Percentiles rank a stretch among this genome's conserved stretches.
These are phyloP conservation scores for Paraconiothyrium brasiliense DNA, from an alignment of 2,329 filamentous ascomycete genomes.

Conservation along the genomic window DNA sequence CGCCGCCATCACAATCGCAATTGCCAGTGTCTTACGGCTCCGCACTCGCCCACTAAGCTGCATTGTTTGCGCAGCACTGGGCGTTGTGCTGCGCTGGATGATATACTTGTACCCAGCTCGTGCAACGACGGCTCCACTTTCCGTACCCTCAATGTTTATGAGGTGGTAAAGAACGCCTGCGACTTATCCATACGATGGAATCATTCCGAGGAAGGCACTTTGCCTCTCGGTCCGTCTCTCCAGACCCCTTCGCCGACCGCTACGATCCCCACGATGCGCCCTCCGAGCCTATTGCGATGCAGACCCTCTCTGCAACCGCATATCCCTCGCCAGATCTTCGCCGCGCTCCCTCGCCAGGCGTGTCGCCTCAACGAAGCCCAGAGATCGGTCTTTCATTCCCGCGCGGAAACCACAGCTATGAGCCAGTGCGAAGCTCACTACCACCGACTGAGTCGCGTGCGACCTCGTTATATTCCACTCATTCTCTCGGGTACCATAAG, in stretches of 20 bases:
- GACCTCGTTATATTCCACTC: constrained; percentile 36
- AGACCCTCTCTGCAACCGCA: constrained; percentile 22
- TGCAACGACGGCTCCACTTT: neutral
- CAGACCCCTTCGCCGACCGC: constrained; percentile 29
- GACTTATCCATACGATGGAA: constrained; percentile 29
- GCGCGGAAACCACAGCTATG: constrained; percentile 27
- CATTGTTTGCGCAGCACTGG: neutral
- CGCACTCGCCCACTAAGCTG: neutral
- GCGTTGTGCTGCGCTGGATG: neutral
- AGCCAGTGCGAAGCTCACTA: constrained; percentile 26
- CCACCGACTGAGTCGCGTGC: constrained; percentile 27
- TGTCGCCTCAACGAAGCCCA: constrained; percentile 23
- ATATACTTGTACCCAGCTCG: neutral
- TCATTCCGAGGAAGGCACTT: constrained; percentile 27
- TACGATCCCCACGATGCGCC: constrained; percentile 42
- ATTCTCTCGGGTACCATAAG: constrained; percentile 38
- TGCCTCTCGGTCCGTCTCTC: constrained; percentile 38
- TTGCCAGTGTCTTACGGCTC: neutral
- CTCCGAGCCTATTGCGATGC: constrained; percentile 43
- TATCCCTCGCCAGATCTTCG: constrained; percentile 22
- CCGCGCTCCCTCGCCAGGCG: constrained; percentile 23
- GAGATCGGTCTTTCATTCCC: constrained; percentile 29
- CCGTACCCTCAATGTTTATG: neutral
- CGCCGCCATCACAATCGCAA: constrained; percentile 7
- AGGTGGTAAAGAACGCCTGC: neutral